Conservation (phyloP, 768 basidiomycete genomes). For the Panellus pusillus region DNA sequence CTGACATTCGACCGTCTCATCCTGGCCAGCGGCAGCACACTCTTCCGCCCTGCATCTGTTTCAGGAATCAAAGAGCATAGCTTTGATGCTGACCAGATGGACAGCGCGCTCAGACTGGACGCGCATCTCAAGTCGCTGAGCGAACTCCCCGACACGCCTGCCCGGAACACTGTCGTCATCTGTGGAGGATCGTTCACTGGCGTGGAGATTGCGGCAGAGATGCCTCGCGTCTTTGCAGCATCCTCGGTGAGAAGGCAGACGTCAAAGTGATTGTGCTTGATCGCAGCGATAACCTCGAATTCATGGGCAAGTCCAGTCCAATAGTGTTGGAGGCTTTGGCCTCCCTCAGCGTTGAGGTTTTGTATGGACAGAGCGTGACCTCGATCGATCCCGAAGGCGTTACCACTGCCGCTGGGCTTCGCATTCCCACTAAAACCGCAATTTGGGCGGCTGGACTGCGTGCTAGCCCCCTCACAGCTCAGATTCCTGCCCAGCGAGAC, state of each 20-base stretch:
- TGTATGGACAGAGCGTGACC: slow-evolving; percentile 17
- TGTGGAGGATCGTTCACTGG: slow-evolving; percentile 25
- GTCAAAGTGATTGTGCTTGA: slow-evolving; percentile 21
- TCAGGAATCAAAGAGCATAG: slow-evolving; percentile 18
- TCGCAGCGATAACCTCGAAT: slow-evolving; percentile 9
- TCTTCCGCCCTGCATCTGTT: slow-evolving; percentile 19
- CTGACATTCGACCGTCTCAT: slow-evolving; percentile 21
- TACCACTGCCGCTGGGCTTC: slow-evolving; percentile 17
- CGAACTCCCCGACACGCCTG: slow-evolving; percentile 12
- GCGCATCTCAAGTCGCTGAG: slow-evolving; percentile 21
- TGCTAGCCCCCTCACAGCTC: slow-evolving; percentile 21
- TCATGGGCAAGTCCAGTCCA: slow-evolving; percentile 20
- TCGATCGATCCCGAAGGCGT: slow-evolving; percentile 22
- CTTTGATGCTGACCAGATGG: slow-evolving; percentile 21
- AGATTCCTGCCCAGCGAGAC: slow-evolving; percentile 22
- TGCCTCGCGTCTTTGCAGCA: slow-evolving; percentile 20
- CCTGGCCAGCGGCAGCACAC: slow-evolving; percentile 23
- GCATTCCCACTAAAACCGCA: slow-evolving; percentile 21
- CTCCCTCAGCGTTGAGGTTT: slow-evolving; percentile 15
- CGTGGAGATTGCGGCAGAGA: slow-evolving; percentile 23
- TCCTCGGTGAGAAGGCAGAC: slow-evolving; percentile 18
- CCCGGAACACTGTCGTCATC: slow-evolving; percentile 25
- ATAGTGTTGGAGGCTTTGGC: slow-evolving; percentile 17
- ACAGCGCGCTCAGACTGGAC: slow-evolving; percentile 18
- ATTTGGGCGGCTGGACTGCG: slow-evolving; percentile 27